phyloP scores from a whole-genome alignment of 78 protist genomes.

The Polysphondylium violaceum region DNA sequence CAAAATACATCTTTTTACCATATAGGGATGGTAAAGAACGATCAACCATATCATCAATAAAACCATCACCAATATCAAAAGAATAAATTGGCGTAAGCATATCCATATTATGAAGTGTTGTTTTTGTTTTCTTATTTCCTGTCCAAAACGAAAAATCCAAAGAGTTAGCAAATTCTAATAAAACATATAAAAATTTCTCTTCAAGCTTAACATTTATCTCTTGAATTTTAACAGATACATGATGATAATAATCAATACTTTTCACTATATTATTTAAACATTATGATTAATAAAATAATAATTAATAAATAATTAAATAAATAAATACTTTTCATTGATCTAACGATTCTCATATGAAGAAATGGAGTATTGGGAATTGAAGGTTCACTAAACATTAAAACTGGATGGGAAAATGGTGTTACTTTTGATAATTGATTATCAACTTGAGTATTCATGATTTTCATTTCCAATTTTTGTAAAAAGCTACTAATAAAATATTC shows the following conservation, averaged over 20 bases:
- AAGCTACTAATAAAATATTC: conserved; percentile 46
- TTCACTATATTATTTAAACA: conserved; percentile 8
- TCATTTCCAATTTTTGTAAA: conserved; percentile 45
- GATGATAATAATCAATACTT: conserved; percentile 68
- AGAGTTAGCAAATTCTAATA: conserved; percentile 63
- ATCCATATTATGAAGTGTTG: conserved; percentile 19
- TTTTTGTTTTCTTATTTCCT: conserved; percentile 46
- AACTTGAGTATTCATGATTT: conserved; percentile 48
- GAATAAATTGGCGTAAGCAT: conserved; percentile 38
- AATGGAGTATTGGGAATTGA: neutral
- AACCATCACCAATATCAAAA: conserved; percentile 54
- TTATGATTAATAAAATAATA: neutral
- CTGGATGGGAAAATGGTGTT: conserved; percentile 66
- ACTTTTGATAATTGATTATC: conserved; percentile 77
- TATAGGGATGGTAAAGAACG: conserved; percentile 52
- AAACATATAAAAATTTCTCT: conserved; percentile 44
- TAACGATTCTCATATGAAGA: conserved; percentile 13
- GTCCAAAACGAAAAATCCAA: conserved; percentile 74
- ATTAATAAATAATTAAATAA: neutral
- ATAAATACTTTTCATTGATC: conserved; percentile 39
- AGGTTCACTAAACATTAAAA: conserved; percentile 31
- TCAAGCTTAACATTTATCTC: conserved; percentile 58
- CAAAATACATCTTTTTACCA: conserved; percentile 80
- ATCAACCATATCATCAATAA: conserved; percentile 51
- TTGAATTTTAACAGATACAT: conserved; percentile 43